Percentiles rank a stretch among this genome's conserved stretches.
Conservation (phyloP, 2,329 filamentous ascomycete genomes). For the Colletotrichum abscissum region DNA sequence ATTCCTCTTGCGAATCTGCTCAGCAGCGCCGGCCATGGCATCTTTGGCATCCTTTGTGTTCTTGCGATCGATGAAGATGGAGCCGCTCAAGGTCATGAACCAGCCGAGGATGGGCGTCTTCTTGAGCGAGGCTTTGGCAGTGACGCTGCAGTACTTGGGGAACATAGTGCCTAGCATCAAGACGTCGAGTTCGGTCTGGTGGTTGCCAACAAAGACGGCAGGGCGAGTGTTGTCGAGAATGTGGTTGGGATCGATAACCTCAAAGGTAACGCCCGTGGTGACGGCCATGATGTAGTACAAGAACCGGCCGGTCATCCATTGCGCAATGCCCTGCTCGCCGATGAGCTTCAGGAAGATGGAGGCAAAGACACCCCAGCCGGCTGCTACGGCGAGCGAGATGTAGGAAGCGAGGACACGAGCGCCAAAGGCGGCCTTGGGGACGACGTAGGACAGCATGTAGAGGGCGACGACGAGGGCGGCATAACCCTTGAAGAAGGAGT, state of each 20-base stretch:
- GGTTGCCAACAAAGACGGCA: constrained; percentile 92
- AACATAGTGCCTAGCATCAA: constrained; percentile 91
- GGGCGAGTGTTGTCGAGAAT: constrained; percentile 76
- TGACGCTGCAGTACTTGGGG: constrained; percentile 91
- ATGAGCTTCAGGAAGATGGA: constrained; percentile 77
- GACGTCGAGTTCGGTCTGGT: constrained; percentile 96
- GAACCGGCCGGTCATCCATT: constrained; percentile 83
- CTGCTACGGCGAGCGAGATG: constrained; percentile 67
- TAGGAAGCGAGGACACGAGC: constrained; percentile 77
- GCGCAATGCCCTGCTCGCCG: constrained; percentile 80
- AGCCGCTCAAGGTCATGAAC: constrained; percentile 91
- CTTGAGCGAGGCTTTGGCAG: constrained; percentile 82
- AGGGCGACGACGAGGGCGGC: constrained; percentile 62
- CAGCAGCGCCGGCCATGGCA: constrained; percentile 85
- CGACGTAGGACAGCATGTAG: constrained; percentile 70
- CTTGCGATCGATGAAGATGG: constrained; percentile 94
- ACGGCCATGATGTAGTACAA: constrained; percentile 85
- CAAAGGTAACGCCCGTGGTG: constrained; percentile 82
- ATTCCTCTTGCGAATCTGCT: constrained; percentile 77
- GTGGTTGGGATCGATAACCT: constrained; percentile 74
- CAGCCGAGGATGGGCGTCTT: constrained; percentile 86
- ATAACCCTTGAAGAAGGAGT: constrained; percentile 64
- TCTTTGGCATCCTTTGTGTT: constrained; percentile 85
- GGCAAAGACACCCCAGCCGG: constrained; percentile 80
- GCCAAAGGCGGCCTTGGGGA: constrained; percentile 72